A percentile compares a stretch with the other conserved stretches of the same genome.
Evolutionary conservation across 2,329 filamentous ascomycete species (phyloP).

Genomic region (Apiospora marii): DNA sequence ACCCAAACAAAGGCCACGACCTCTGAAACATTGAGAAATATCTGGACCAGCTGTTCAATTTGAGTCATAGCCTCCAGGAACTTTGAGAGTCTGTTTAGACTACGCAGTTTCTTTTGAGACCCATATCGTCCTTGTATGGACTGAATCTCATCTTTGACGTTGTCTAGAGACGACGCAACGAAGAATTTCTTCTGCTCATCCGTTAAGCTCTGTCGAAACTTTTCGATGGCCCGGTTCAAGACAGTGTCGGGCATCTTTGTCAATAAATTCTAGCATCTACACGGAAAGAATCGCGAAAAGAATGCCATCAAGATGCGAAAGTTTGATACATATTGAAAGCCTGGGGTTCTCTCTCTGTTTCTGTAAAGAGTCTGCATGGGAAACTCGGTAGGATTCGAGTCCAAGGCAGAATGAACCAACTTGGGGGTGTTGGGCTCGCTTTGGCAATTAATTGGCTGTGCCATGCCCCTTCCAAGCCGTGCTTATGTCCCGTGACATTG

Average conservation of each 20-base stretch:
- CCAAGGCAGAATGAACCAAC: background rate
- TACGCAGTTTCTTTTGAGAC: constrained; percentile 31
- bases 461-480: no score
- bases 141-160: constrained; percentile 29
- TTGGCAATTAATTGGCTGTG: background rate
- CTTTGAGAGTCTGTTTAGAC: constrained; percentile 30
- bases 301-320: no score
- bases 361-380: no score
- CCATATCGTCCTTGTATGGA: constrained; percentile 28
- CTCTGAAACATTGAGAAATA: constrained; percentile 34
- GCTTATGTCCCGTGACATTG: no score
- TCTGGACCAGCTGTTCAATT: constrained; percentile 32
- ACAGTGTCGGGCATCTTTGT: background rate
- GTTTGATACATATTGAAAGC: background rate
- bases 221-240: constrained; percentile 17
- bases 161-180: constrained; percentile 22
- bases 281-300: no score
- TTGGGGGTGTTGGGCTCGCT: background rate
- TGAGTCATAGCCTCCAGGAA: constrained; percentile 36
- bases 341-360: no score
- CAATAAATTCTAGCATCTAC: background rate
- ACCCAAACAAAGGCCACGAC: constrained; percentile 36
- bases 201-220: constrained; percentile 24
- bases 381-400: background rate
- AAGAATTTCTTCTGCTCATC: constrained; percentile 23